Evolutionary conservation across 2,329 filamentous ascomycete genomes (phyloP), one percentile per base, ranked within the genome.

Genomic region (Pseudogymnoascus sp.): DNA sequence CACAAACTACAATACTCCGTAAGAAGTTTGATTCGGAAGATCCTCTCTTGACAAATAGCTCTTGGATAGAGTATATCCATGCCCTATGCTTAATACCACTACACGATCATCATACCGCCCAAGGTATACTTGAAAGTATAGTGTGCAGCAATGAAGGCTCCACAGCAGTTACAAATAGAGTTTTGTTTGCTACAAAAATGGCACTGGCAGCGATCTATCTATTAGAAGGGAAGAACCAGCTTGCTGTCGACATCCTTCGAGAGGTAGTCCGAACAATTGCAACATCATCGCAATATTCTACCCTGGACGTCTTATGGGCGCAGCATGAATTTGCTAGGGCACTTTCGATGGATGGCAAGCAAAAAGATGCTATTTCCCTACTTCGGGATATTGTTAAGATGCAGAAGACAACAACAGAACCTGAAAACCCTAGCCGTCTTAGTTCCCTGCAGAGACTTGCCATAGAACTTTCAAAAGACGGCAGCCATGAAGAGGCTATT

Each of bases 391-490:
- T 62, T 4, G 42, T 64, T 31, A 18, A 28, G 5, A 28, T 28
- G 25, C 25, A 59, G 11, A 14, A 37, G 28, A n/a, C 9, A 18
- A 34, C 16, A 2, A 43, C 64, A n/a, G 23, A 16, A 11, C 11
- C 23, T 14, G 36, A 18, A 14, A 37, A 65, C 42, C 64, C 64
- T 16, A 18, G 49, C 28, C 62, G 56, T 7, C 38, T 65, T 21
- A 16, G 37, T 11, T 65, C 37, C 6, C 37, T n/a, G 37, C 37
- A 38, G n/a, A n/a, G 37, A 3, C 37, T 38, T 16, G 14, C 37
- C n/a, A 8, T 38, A 38, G n/a, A 1, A 3, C 14, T 16, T 38
- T n/a, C 14, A 38, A 38, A 6, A 16, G 6, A 38, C 3, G 37
- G 14, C 14, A 38, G 37, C 2, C 14, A 38, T 8, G n/a, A 38